phyloP scores from a whole-genome alignment of 257 asterid species.

The Handroanthus guayacan region DNA sequence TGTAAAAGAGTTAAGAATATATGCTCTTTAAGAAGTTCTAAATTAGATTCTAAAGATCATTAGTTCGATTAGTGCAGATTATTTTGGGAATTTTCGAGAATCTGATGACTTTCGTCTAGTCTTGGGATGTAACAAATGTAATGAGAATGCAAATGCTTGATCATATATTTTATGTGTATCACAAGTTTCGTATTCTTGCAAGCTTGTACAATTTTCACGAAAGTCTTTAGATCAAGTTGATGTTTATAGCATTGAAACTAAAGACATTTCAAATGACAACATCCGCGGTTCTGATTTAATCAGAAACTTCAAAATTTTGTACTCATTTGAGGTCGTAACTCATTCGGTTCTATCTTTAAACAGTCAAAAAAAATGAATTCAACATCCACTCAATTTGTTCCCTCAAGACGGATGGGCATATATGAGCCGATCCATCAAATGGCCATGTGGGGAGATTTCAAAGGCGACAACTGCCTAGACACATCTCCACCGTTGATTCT shows the following conservation, averaged over 20 bases:
- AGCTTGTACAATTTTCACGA: neutral
- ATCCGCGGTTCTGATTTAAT: neutral
- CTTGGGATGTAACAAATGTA: conserved; percentile 3
- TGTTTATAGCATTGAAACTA: neutral
- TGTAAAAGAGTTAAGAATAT: conserved; percentile 4
- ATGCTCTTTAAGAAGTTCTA: conserved; percentile 5
- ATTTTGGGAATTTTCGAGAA: neutral
- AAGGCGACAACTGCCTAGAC: conserved; percentile 62
- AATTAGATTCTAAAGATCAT: conserved; percentile 25
- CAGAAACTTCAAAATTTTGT: neutral
- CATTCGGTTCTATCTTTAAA: conserved; percentile 12
- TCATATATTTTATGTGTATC: neutral
- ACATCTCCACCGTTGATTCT: conserved; percentile 60
- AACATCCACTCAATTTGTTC: conserved; percentile 76
- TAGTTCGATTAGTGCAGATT: conserved; percentile 15
- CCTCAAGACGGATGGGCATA: conserved; percentile 86
- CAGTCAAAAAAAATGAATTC: conserved; percentile 68
- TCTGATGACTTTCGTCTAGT: conserved; percentile 1
- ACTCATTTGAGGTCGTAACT: neutral
- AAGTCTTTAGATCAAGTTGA: neutral
- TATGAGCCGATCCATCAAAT: conserved; percentile 85
- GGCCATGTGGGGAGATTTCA: conserved; percentile 91
- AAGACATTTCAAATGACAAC: neutral
- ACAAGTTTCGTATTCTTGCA: neutral
- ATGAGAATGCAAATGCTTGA: conserved; percentile 1